Conservation (phyloP, 2,329 filamentous ascomycete species). For the Microcyclospora tardicrescens region DNA sequence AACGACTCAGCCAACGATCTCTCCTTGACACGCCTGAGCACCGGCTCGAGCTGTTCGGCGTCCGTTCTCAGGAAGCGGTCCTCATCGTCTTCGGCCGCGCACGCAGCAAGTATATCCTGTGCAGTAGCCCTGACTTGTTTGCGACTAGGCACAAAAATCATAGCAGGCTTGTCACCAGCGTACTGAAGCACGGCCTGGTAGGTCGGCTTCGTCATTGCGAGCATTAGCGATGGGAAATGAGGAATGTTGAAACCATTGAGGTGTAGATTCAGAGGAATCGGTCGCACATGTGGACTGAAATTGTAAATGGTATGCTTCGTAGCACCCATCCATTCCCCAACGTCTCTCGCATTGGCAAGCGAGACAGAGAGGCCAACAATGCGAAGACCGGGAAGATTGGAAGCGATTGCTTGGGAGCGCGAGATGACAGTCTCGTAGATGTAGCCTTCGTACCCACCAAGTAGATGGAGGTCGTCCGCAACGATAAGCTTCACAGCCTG, state of each 20-base stretch:
- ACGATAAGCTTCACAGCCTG: conserved; percentile 84
- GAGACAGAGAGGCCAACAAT: conserved; percentile 87
- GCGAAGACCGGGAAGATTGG: conserved; percentile 73
- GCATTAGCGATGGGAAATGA: conserved; percentile 95
- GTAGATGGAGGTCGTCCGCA: conserved; percentile 86
- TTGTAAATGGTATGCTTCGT: conserved; percentile 98
- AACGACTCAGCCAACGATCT: conserved; percentile 77
- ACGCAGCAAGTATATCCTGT: conserved; percentile 75
- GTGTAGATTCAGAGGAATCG: conserved; percentile 81
- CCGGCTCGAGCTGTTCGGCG: conserved; percentile 64
- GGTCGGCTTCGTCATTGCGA: conserved; percentile 92
- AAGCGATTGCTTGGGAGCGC: conserved; percentile 89
- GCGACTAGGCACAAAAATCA: conserved; percentile 83
- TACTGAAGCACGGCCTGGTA: conserved; percentile 81
- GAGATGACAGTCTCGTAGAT: conserved; percentile 96
- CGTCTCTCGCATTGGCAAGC: conserved; percentile 79
- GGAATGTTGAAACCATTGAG: conserved; percentile 92
- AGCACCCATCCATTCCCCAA: conserved; percentile 96
- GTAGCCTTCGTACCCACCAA: conserved; percentile 75
- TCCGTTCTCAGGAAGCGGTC: conserved; percentile 86
- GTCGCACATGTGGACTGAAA: conserved; percentile 84
- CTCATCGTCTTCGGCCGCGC: conserved; percentile 77
- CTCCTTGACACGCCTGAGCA: conserved; percentile 75
- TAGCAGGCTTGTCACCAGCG: conserved; percentile 72
- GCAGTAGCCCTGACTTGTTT: conserved; percentile 87